Percentiles rank a stretch among this genome's conserved stretches.
Evolutionary conservation across 208 protist species (phyloP).

Genomic region (Wallacemonas sp.): DNA sequence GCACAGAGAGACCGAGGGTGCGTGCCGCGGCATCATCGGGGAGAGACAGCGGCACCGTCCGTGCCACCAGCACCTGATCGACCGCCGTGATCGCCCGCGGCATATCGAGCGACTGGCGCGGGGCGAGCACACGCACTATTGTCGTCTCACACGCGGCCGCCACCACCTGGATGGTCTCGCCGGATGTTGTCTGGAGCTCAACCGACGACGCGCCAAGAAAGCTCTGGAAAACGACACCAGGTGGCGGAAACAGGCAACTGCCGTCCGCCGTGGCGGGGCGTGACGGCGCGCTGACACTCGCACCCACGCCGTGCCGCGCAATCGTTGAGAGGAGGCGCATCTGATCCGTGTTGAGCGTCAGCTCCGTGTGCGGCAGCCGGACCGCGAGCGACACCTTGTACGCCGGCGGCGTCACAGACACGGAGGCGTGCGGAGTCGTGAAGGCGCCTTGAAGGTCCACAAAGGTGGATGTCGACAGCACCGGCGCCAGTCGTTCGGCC

Average conservation of each 20-base stretch:
- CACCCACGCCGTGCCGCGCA: not conserved
- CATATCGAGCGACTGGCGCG: not conserved
- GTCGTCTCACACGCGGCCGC: not conserved
- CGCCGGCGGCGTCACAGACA: slow-evolving; percentile 16
- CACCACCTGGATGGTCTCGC: not conserved
- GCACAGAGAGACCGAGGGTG: not conserved
- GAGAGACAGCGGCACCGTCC: not conserved
- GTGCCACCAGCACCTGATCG: slow-evolving; percentile 2
- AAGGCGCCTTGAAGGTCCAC: slow-evolving; percentile 28
- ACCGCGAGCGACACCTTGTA: slow-evolving; percentile 15
- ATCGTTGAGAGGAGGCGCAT: slow-evolving; percentile 1
- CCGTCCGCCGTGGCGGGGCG: not conserved
- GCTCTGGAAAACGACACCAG: not conserved
- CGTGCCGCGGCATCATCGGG: not conserved
- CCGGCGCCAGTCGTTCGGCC: slow-evolving; percentile 28
- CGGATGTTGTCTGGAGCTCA: not conserved
- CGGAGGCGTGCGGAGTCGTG: slow-evolving; percentile 20
- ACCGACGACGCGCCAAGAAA: slow-evolving; percentile 9
- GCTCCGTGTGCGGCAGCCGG: slow-evolving; percentile 6
- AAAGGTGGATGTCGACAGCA: slow-evolving; percentile 41
- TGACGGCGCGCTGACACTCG: not conserved
- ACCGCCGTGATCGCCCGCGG: not conserved
- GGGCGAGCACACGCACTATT: not conserved
- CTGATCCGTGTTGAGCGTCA: slow-evolving; percentile 1
- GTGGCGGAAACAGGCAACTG: not conserved